Evolutionary conservation across 2,329 filamentous ascomycete species (phyloP).

Genomic region (Zymoseptoria brevis): DNA sequence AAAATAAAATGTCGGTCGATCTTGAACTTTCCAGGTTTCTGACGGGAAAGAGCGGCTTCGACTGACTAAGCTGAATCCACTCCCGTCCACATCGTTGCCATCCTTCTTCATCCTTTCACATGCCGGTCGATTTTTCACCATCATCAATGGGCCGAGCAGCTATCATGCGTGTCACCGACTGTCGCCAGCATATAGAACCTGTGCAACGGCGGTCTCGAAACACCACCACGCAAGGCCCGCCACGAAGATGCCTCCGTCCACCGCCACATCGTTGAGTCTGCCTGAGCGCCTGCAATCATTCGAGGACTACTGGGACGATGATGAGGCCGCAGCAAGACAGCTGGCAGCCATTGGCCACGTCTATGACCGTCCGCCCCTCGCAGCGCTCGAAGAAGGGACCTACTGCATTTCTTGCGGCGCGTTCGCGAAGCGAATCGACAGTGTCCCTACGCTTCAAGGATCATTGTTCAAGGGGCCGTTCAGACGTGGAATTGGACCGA

Average conservation of each 20-base stretch:
- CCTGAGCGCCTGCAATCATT: not conserved
- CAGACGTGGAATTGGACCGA: constrained; percentile 11
- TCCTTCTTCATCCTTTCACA: too few species aligned
- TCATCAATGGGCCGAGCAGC: too few species aligned
- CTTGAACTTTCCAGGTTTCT: not conserved
- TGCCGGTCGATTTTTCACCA: too few species aligned
- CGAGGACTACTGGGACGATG: constrained; percentile 18
- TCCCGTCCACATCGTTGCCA: too few species aligned
- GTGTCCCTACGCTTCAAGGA: constrained; percentile 18
- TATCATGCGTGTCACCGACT: too few species aligned
- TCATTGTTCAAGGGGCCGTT: constrained; percentile 3
- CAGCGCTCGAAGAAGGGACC: constrained; percentile 26
- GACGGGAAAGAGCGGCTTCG: not conserved
- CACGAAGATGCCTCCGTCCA: not conserved
- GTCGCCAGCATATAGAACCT: too few species aligned
- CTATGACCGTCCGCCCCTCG: constrained; percentile 25
- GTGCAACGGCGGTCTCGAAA: too few species aligned
- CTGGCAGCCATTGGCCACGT: constrained; percentile 27
- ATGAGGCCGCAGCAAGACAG: constrained; percentile 20
- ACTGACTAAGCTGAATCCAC: not conserved
- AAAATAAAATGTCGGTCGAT: constrained; percentile 1
- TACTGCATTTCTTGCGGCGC: constrained; percentile 23
- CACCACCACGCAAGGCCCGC: not conserved
- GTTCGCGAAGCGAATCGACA: constrained; percentile 21
- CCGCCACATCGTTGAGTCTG: not conserved